Conservation (phyloP, 768 basidiomycete genomes). For the Termitomyces sp. region DNA sequence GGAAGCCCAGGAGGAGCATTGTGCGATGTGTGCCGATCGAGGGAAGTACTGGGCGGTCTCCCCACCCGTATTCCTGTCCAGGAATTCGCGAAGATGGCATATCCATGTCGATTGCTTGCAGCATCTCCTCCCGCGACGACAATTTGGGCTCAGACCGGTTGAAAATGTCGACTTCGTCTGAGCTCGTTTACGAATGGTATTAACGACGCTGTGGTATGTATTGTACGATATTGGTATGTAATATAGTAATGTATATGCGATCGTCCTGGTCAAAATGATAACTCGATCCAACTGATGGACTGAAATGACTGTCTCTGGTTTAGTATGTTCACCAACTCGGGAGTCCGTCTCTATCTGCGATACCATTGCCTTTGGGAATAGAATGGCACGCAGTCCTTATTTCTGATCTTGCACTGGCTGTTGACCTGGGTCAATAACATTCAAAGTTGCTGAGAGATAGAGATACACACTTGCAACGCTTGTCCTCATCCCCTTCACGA, state of each 20-base stretch:
- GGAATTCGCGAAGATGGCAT: constrained; percentile 14
- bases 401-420: neutral
- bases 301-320: neutral
- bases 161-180: constrained; percentile 9
- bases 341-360: neutral
- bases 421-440: neutral
- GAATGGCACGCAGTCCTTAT: neutral
- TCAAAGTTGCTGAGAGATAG: neutral
- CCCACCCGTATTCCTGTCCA: constrained; percentile 13
- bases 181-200: neutral
- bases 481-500: neutral
- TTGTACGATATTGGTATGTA: too few relatives aligned
- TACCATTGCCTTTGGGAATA: neutral
- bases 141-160: constrained; percentile 11
- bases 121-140: constrained; percentile 11
- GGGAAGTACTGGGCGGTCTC: constrained; percentile 11
- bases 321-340: neutral
- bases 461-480: constrained; percentile 3
- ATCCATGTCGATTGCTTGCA: constrained; percentile 12
- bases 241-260: neutral
- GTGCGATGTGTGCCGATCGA: constrained; percentile 13
- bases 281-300: neutral
- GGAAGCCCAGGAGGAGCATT: constrained; percentile 2
- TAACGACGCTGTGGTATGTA: neutral
- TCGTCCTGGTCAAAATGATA: neutral